Evolutionary conservation across 495 filamentous ascomycete species (phyloP).

Genomic region (Xylaria nigripes): DNA sequence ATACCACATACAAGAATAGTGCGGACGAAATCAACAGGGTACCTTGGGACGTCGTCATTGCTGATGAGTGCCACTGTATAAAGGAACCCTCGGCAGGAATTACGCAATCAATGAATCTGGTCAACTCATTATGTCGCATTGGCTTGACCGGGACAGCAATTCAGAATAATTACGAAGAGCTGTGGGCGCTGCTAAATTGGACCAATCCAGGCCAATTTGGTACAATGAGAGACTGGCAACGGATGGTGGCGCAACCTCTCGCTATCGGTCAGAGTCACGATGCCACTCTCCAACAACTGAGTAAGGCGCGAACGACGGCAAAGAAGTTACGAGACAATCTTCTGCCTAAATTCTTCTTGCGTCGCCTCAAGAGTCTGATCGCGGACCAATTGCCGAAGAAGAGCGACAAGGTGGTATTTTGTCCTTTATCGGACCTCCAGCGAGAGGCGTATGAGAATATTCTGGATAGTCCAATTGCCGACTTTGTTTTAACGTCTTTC

Average conservation of each 20-base stretch:
- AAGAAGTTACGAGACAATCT: slow-evolving; percentile 80
- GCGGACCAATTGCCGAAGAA: slow-evolving; percentile 95
- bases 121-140: slow-evolving; percentile 89
- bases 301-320: slow-evolving; percentile 71
- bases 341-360: slow-evolving; percentile 84
- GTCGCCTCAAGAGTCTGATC: slow-evolving; percentile 88
- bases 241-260: slow-evolving; percentile 67
- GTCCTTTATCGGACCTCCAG: slow-evolving; percentile 77
- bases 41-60: slow-evolving; percentile 93
- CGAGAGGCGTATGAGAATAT: slow-evolving; percentile 78
- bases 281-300: slow-evolving; percentile 77
- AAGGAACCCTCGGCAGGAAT: slow-evolving; percentile 72
- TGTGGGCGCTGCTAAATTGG: slow-evolving; percentile 97
- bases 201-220: slow-evolving; percentile 86
- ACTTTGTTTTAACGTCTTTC: slow-evolving; percentile 55
- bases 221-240: slow-evolving; percentile 67
- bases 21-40: slow-evolving; percentile 71
- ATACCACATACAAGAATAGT: slow-evolving; percentile 73
- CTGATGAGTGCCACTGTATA: slow-evolving; percentile 90
- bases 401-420: slow-evolving; percentile 89
- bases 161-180: slow-evolving; percentile 95
- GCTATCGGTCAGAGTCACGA: slow-evolving; percentile 83
- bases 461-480: slow-evolving; percentile 61
- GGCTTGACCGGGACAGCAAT: slow-evolving; percentile 95
- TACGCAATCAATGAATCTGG: slow-evolving; percentile 79